Evolutionary conservation across 768 basidiomycete genomes (phyloP).

Genomic region (Paxillus rubicundulus): DNA sequence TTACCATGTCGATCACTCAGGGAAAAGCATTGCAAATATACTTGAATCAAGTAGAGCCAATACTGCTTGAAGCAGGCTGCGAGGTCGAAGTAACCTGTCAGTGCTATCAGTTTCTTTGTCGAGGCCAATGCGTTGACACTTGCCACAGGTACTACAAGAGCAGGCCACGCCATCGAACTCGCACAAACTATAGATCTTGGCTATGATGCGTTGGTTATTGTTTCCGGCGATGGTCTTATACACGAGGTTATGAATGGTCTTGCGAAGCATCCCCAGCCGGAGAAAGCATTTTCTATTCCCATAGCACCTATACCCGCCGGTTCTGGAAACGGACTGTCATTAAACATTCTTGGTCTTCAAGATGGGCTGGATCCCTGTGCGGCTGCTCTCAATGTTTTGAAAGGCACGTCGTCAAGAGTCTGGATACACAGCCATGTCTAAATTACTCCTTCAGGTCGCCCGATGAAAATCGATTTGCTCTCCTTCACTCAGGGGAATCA

Average conservation of each 20-base stretch:
- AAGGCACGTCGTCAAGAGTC: slow-evolving; percentile 43
- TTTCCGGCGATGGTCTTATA: slow-evolving; percentile 83
- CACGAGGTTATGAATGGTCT: slow-evolving; percentile 87
- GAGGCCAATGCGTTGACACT: background rate
- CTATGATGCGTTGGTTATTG: slow-evolving; percentile 68
- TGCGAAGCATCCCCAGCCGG: slow-evolving; percentile 57
- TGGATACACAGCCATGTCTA: background rate
- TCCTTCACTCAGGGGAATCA: slow-evolving; percentile 69
- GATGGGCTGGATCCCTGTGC: slow-evolving; percentile 68
- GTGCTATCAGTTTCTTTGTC: slow-evolving; percentile 22
- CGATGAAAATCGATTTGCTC: slow-evolving; percentile 75
- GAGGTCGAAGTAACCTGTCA: slow-evolving; percentile 58
- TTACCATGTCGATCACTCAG: slow-evolving; percentile 35
- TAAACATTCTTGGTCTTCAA: slow-evolving; percentile 69
- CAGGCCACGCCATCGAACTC: slow-evolving; percentile 66
- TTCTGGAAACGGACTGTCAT: slow-evolving; percentile 72
- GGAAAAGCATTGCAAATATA: slow-evolving; percentile 59
- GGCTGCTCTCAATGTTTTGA: slow-evolving; percentile 77
- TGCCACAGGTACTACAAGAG: slow-evolving; percentile 56
- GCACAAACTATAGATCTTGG: slow-evolving; percentile 52
- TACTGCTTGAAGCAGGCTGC: slow-evolving; percentile 67
- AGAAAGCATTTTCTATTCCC: slow-evolving; percentile 62
- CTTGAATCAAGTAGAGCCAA: slow-evolving; percentile 60
- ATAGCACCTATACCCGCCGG: slow-evolving; percentile 80
- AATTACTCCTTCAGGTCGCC: slow-evolving; percentile 46